Conservation (phyloP, 148 eudicot species). For the Bassia scoparia region DNA sequence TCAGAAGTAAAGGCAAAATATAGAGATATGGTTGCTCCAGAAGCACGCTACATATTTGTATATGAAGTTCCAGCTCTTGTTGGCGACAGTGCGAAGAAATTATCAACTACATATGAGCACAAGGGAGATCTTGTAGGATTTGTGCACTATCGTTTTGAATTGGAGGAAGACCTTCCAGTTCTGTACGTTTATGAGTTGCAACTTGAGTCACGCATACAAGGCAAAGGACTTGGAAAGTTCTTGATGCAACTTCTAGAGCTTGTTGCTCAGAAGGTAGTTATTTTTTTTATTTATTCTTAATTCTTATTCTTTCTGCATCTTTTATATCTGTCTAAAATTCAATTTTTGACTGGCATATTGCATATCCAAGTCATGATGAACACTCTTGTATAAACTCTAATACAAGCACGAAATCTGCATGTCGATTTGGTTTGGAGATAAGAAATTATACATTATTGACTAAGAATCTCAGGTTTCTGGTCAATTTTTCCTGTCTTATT, state of each 20-base stretch:
- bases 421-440: not conserved
- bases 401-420: not conserved
- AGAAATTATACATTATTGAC: not conserved
- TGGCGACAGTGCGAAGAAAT: constrained; percentile 17
- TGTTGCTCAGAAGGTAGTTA: constrained; percentile 72
- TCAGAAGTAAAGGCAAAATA: constrained; percentile 75
- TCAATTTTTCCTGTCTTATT: not conserved
- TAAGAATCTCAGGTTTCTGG: not conserved
- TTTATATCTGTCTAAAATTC: not conserved
- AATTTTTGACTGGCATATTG: not conserved
- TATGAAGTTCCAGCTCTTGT: constrained; percentile 31
- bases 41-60: constrained; percentile 81
- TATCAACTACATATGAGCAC: constrained; percentile 23
- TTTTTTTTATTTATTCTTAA: too few species aligned
- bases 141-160: constrained; percentile 69
- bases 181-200: constrained; percentile 93
- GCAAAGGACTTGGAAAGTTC: constrained; percentile 77
- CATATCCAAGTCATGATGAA: not conserved
- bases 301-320: not conserved
- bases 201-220: constrained; percentile 65
- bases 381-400: not conserved
- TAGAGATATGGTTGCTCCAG: constrained; percentile 75
- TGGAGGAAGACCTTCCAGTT: constrained; percentile 90
- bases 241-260: constrained; percentile 87
- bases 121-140: constrained; percentile 64